Evolutionary conservation across 108 stramenopile genomes (phyloP), one percentile per base, ranked within the genome.

Genomic region (Nitzschia sp.): DNA sequence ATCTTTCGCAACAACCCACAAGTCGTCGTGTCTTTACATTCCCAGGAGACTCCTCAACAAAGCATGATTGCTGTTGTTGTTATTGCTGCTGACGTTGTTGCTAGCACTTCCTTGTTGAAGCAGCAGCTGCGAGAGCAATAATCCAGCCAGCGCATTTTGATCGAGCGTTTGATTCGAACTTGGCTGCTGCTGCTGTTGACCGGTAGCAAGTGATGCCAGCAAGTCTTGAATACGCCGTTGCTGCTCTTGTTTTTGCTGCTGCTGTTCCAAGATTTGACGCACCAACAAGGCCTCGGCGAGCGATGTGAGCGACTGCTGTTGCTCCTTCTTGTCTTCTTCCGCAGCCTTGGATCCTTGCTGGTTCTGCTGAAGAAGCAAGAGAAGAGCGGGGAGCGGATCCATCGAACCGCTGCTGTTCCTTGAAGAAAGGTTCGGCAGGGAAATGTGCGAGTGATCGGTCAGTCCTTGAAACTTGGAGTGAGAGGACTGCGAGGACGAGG

Each of bases 21-120:
- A n/a, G n/a, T n/a, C n/a, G n/a, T n/a, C n/a, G n/a, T n/a, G n/a
- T n/a, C n/a, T n/a, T n/a, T n/a, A n/a, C n/a, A n/a, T n/a, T n/a
- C n/a, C n/a, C n/a, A n/a, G n/a, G n/a, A n/a, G n/a, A n/a, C n/a
- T n/a, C n/a, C n/a, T n/a, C n/a, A n/a, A n/a, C n/a, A n/a, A n/a
- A n/a, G n/a, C n/a, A n/a, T n/a, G n/a, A n/a, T n/a, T n/a, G n/a
- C n/a, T n/a, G n/a, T n/a, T n/a, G n/a, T n/a, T n/a, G n/a, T n/a
- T n/a, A n/a, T n/a, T n/a, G n/a, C n/a, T n/a, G n/a, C n/a, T n/a
- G n/a, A n/a, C n/a, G n/a, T n/a, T n/a, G n/a, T n/a, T n/a, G n/a
- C n/a, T n/a, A n/a, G n/a, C n/a, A n/a, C n/a, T n/a, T n/a, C n/a
- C 56, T 77, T 5, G 66, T 62, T 30, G 74, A 53, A 11, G 38